Evolutionary conservation across 805 yeast species (phyloP), one percentile per base, ranked within the genome.

Genomic region (Yamadazyma akitaensis): DNA sequence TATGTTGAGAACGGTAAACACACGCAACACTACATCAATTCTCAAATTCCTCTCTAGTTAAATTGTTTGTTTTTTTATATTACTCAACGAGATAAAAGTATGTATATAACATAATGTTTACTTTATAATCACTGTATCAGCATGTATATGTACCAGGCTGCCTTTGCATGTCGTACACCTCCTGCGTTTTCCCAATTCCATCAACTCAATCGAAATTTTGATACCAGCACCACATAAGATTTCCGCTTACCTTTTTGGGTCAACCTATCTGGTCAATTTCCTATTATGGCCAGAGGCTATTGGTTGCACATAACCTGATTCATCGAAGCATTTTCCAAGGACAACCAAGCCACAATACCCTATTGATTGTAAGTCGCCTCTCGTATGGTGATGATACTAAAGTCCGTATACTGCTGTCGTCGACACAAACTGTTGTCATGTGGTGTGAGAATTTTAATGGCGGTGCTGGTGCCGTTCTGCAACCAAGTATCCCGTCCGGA

Each of bases 231-330:
- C 26, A 33, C 24, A 19, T 36, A 21, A 40, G 42, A 36, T 35
- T 45, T 31, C 37, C 37, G 53, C 56, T 59, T 58, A 58, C 63
- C 65, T 51, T 57, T 53, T 57, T 58, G 47, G 63, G 62, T 44
- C 40, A 43, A 36, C 42, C 34, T 37, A 44, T 44, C 43, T 44
- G 30, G 17, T 35, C 44, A 38, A 33, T 43, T 59, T 59, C 63
- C 63, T 59, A 59, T 50, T 59, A 53, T 45, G 60, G 62, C 43
- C 43, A 51, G 46, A 32, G 17, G 24, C 38, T n/a, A 11, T 16
- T 35, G 44, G 62, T 58, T 59, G 63, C 63, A 59, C 57, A 55
- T 48, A 49, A 44, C 53, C 51, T 38, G 43, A 46, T 43, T 33
- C 37, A 43, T 37, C 19, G 10, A 28, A 12, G 5, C 12, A 28